These are phyloP conservation scores for Pilatotrama ljubarskyi DNA, from an alignment of 768 basidiomycete species.

Conservation along the genomic window DNA sequence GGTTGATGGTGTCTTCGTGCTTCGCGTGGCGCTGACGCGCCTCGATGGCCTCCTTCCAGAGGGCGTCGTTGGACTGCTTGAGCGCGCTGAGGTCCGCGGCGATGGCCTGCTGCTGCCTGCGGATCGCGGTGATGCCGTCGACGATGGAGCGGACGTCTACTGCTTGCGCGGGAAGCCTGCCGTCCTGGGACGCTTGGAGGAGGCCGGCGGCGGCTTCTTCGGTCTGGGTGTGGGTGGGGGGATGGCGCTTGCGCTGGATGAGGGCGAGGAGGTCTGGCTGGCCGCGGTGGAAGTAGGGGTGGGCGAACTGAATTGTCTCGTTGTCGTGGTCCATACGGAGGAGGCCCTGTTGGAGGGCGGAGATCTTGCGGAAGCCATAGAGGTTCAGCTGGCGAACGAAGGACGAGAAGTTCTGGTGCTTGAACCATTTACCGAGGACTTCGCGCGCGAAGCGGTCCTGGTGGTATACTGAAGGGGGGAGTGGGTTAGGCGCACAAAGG, in stretches of 20 bases:
- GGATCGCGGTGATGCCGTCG: constrained; percentile 81
- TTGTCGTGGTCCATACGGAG: constrained; percentile 77
- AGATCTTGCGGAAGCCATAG: constrained; percentile 95
- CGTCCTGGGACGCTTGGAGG: constrained; percentile 17
- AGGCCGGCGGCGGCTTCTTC: constrained; percentile 20
- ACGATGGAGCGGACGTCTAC: constrained; percentile 80
- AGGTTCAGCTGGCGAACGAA: constrained; percentile 96
- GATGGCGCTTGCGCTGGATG: constrained; percentile 82
- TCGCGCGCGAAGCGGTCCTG: constrained; percentile 88
- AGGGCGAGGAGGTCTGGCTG: constrained; percentile 86
- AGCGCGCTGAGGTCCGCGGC: constrained; percentile 86
- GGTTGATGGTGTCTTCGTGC: constrained; percentile 94
- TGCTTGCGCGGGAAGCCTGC: constrained; percentile 44
- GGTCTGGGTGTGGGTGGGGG: constrained; percentile 34
- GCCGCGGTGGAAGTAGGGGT: constrained; percentile 84
- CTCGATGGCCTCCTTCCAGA: constrained; percentile 89
- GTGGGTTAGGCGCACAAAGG: background rate
- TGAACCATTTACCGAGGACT: constrained; percentile 93
- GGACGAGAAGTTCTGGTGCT: constrained; percentile 92
- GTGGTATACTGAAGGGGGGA: constrained; percentile 67
- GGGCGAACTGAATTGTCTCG: constrained; percentile 90
- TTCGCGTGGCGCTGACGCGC: constrained; percentile 82
- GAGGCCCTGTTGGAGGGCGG: constrained; percentile 95
- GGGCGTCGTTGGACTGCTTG: constrained; percentile 79
- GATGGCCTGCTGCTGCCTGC: constrained; percentile 88